A percentile compares a stretch with the other conserved stretches of the same genome.
Conservation (phyloP, 1,139 yeast species). For the Suhomyces chickasaworum region DNA sequence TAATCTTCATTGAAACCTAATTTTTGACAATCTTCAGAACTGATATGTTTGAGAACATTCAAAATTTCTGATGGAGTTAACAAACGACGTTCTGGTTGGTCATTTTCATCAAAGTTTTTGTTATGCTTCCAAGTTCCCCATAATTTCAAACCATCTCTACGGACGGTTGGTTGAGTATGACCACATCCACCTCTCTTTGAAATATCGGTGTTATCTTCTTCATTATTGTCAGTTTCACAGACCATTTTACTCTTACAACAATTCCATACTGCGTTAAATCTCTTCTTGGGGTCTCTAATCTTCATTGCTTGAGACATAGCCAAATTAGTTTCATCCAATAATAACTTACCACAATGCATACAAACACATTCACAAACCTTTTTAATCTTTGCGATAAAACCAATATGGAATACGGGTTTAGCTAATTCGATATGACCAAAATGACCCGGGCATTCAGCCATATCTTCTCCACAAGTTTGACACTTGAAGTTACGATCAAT, state of each 20-base stretch:
- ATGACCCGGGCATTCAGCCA: conserved; percentile 99
- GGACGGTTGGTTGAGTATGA: conserved; percentile 91
- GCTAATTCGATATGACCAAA: conserved; percentile 98
- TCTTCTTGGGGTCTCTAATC: conserved; percentile 90
- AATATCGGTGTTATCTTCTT: conserved; percentile 54
- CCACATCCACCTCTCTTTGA: conserved; percentile 95
- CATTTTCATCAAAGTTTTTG: conserved; percentile 73
- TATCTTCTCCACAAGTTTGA: conserved; percentile 98
- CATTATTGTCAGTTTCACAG: conserved; percentile 86
- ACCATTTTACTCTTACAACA: conserved; percentile 89
- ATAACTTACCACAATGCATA: conserved; percentile 95
- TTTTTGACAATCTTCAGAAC: conserved; percentile 75
- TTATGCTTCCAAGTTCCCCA: conserved; percentile 98
- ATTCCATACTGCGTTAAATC: conserved; percentile 96
- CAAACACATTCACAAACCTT: conserved; percentile 96
- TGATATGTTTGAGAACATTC: conserved; percentile 89
- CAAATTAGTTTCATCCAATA: conserved; percentile 84
- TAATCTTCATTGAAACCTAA: conserved; percentile 94
- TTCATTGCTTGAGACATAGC: conserved; percentile 86
- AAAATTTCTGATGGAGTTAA: conserved; percentile 87
- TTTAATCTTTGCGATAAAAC: conserved; percentile 89
- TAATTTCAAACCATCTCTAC: conserved; percentile 92
- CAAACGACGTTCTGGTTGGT: conserved; percentile 90
- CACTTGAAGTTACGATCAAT: conserved; percentile 96
- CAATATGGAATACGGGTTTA: conserved; percentile 97